Evolutionary conservation across 1,284 basidiomycete species (phyloP).

Genomic region (Irpex rosettiformis): DNA sequence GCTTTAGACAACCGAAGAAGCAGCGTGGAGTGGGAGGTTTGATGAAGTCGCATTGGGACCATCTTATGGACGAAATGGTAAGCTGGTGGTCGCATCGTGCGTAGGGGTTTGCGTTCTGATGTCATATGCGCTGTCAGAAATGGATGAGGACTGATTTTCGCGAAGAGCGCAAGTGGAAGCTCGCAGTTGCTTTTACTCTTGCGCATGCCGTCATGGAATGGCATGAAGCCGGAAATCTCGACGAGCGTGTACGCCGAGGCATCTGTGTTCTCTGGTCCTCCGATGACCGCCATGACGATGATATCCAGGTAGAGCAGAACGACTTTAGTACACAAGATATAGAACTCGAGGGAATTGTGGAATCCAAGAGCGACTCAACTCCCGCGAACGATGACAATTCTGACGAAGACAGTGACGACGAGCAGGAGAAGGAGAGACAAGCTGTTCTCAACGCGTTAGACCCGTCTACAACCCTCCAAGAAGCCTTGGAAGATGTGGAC

Average conservation of each 20-base stretch:
- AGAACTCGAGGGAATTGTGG: slow-evolving; percentile 14
- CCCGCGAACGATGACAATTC: slow-evolving; percentile 31
- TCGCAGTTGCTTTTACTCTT: slow-evolving; percentile 82
- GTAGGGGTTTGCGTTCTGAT: background rate
- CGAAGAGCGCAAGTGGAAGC: slow-evolving; percentile 94
- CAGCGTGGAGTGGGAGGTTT: slow-evolving; percentile 78
- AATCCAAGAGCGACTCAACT: slow-evolving; percentile 26
- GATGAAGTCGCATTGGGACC: slow-evolving; percentile 92
- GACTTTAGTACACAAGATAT: slow-evolving; percentile 17
- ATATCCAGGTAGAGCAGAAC: slow-evolving; percentile 23
- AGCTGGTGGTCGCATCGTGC: slow-evolving; percentile 18
- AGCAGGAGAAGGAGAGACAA: slow-evolving; percentile 46
- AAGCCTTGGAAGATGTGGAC: slow-evolving; percentile 43
- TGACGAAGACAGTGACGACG: slow-evolving; percentile 59
- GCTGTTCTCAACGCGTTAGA: slow-evolving; percentile 58
- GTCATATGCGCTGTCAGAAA: slow-evolving; percentile 50
- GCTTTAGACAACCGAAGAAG: slow-evolving; percentile 94
- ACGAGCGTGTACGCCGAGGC: slow-evolving; percentile 66
- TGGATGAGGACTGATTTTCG: slow-evolving; percentile 97
- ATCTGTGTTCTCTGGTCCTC: slow-evolving; percentile 65
- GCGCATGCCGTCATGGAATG: slow-evolving; percentile 84
- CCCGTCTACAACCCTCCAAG: slow-evolving; percentile 44
- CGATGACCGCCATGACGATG: slow-evolving; percentile 23
- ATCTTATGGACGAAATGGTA: slow-evolving; percentile 95
- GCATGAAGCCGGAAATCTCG: slow-evolving; percentile 69